Conservation (phyloP, 495 filamentous ascomycete species). For the Hamigera avellanea region DNA sequence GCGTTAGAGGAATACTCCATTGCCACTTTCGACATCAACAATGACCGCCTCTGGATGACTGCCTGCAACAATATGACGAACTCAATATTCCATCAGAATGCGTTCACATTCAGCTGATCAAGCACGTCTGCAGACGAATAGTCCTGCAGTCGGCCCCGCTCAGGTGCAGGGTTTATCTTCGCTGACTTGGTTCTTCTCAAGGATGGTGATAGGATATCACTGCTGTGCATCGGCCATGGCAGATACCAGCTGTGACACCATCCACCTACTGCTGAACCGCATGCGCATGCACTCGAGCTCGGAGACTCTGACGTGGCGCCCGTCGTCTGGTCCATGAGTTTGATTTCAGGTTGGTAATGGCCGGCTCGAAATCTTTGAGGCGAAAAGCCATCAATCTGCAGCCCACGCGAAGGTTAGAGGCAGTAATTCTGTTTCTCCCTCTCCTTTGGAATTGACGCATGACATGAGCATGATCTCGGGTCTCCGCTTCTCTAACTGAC, state of each 20-base stretch:
- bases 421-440: conserved; percentile 6
- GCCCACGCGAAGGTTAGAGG: conserved; percentile 5
- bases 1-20: conserved; percentile 22
- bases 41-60: conserved; percentile 6
- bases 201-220: conserved; percentile 28
- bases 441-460: too few species aligned
- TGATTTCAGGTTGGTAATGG: conserved; percentile 16
- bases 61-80: conserved; percentile 14
- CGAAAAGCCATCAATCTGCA: conserved; percentile 12
- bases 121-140: conserved; percentile 32
- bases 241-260: conserved; percentile 32
- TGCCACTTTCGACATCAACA: conserved; percentile 18
- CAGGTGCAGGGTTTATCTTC: conserved; percentile 32
- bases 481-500: too few species aligned
- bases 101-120: conserved; percentile 38
- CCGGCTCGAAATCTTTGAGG: conserved; percentile 18
- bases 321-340: conserved; percentile 24
- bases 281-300: conserved; percentile 37
- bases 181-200: conserved; percentile 17
- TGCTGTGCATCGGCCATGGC: conserved; percentile 23
- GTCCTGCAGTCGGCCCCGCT: conserved; percentile 33
- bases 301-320: conserved; percentile 39
- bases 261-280: conserved; percentile 28
- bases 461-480: too few species aligned
- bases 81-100: conserved; percentile 10